phyloP scores from a whole-genome alignment of 2,329 filamentous ascomycete species.

The Diplodia sapinea region DNA sequence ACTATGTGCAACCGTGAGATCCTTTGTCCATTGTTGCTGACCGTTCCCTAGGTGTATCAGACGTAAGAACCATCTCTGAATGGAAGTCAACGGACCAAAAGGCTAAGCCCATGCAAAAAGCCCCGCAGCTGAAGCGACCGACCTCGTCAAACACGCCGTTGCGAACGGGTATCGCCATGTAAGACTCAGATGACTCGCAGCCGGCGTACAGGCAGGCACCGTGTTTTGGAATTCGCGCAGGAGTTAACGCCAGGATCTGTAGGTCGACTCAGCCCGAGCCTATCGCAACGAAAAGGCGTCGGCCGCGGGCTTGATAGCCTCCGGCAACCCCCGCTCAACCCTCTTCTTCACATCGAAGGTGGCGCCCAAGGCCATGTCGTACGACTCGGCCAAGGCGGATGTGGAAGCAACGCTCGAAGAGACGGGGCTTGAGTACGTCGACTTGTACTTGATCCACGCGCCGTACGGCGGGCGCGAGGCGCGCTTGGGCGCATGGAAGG shows the following conservation, averaged over 20 bases:
- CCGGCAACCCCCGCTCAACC: conserved; percentile 31
- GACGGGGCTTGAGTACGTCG: conserved; percentile 48
- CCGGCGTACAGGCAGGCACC: not conserved
- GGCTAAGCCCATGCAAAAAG: conserved; percentile 40
- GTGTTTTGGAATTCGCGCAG: not conserved
- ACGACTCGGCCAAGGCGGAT: conserved; percentile 50
- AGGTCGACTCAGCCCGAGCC: conserved; percentile 55
- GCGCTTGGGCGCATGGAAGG: conserved; percentile 59
- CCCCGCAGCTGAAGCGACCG: conserved; percentile 62
- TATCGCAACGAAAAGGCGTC: conserved; percentile 55
- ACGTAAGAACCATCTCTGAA: conserved; percentile 39
- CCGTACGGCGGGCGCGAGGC: conserved; percentile 59
- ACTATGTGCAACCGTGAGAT: conserved; percentile 6
- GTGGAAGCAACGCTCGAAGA: conserved; percentile 49
- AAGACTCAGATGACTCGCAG: not conserved
- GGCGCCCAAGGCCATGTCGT: conserved; percentile 64
- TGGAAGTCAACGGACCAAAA: not conserved
- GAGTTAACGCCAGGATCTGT: conserved; percentile 51
- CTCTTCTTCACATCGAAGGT: conserved; percentile 49
- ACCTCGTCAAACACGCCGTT: conserved; percentile 60
- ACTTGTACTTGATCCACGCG: conserved; percentile 57
- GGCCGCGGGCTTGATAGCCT: conserved; percentile 41
- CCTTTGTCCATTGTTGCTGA: not conserved
- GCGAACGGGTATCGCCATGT: conserved; percentile 58
- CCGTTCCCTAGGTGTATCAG: conserved; percentile 47